Base-by-base conservation (phyloP, 768 basidiomycete species). In the Lenzites betulinus region DNA sequence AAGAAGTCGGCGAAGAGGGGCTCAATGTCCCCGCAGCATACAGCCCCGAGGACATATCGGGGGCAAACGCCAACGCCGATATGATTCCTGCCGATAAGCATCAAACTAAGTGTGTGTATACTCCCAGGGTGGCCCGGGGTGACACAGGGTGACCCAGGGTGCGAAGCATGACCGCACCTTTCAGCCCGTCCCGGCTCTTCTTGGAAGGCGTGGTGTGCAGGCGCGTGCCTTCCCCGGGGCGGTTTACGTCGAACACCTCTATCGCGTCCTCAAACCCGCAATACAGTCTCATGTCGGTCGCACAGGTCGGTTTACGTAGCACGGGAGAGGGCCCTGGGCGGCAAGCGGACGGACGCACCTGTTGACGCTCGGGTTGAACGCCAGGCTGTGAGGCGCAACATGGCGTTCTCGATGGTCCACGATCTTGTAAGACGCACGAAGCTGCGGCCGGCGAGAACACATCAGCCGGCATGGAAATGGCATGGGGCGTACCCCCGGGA, bases 391-490 rank as follows among this genome's bases (percentile, higher is more conserved):
- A 0, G 96, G 95, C 0, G 93, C 94, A 41, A 97, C 79, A 54
- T 92, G 86, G 33, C 95, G 83, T 74, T 98, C 96, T n/a, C 90
- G 79, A 67, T 98, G 95, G 71, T 98, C 95, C 11, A 98, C 83
- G 39, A 98, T 96, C 41, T 80, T 80, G 72, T 98, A 98, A 1
- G 93, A 95, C 0, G 95, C 96, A 18, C 95, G 85, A 20, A 93
- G 82, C 95, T 97, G 69, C 22, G 16, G 6, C n/a, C 23, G 25
- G 35, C 33, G 38, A 11, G 15, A 33, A 13, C 43, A 22, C 25
- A 30, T 50, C 28, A 39, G 28, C 23, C 26, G 46, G 26, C 9
- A 23, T 35, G 26, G 38, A 26, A 47, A 26, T 42, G 22, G 39
- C 30, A 22, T n/a, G n/a, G n/a, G n/a, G n/a, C n/a, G n/a, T n/a